Evolutionary conservation across 176 grass and related monocot genomes (phyloP), one percentile per base, ranked within the genome.

Genomic region (Pontederia paniculata): DNA sequence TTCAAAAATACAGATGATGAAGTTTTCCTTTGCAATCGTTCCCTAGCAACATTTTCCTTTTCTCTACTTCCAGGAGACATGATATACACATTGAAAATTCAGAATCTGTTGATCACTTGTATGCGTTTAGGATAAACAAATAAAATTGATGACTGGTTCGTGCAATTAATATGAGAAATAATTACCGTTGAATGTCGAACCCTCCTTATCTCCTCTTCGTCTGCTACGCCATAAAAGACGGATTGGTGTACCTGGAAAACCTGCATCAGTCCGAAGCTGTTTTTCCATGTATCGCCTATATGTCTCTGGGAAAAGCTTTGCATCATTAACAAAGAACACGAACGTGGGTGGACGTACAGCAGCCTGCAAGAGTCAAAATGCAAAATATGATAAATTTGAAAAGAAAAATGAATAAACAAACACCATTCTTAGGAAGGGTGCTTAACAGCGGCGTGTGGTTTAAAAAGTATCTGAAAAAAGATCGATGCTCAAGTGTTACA

Each of bases 251-350:
- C 91, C 91, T 4, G 86, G 85, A 78, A 84, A 96, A 17, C 86
- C 91, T 23, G 82, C 91, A 68, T 89, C 74, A 20, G 80, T 73
- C 31, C 91, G 80, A n/a, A 89, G 73, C 61, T 96, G 83, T 69
- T 96, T 96, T 73, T 96, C 82, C 82, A 96, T 89, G 56, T 96
- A 96, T 2, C 90, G 78, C 8, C 82, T 76, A 21, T 89, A 96
- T 0, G 79, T 80, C n/a, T 89, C 90, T 17, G 90, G 68, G 58
- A 89, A 89, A 17, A 96, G 82, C 72, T 96, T 96, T 1, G 76
- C 85, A 44, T 96, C 90, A 23, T 96, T 96, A 25, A 96, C 90
- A 56, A 95, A 86, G 68, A 95, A 80, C 68, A 95, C 90, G 70
- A 95, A 96, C 15, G 90, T 96, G 57, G 90, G 85, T 10, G 90